Evolutionary conservation across 2,329 filamentous ascomycete genomes (phyloP).

Genomic region (Epichloe uncinata): DNA sequence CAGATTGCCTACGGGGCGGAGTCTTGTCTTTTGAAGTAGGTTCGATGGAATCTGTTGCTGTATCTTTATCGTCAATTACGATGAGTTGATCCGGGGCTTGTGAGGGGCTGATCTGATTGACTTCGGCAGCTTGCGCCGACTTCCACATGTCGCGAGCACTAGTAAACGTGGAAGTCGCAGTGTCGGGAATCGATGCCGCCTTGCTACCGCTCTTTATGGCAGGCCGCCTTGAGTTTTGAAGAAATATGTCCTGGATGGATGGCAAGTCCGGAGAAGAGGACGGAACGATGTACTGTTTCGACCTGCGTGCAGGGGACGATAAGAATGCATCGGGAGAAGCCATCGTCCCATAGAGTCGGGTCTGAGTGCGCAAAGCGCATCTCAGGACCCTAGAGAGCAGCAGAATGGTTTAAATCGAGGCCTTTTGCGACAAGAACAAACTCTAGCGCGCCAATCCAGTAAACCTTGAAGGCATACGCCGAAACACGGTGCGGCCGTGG

Average conservation of each 20-base stretch:
- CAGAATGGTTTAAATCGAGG: constrained; percentile 13
- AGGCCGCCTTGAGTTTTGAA: constrained; percentile 20
- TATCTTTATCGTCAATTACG: constrained; percentile 2
- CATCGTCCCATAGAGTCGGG: constrained; percentile 16
- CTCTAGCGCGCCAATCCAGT: background rate
- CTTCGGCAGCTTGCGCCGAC: constrained; percentile 15
- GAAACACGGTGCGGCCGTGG: background rate
- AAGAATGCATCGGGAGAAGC: constrained; percentile 19
- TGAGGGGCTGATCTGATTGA: constrained; percentile 1
- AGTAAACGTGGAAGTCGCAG: constrained; percentile 25
- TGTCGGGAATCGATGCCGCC: constrained; percentile 22
- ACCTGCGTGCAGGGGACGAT: constrained; percentile 17
- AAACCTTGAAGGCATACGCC: background rate
- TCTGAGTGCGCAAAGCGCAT: constrained; percentile 35
- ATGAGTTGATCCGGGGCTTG: background rate
- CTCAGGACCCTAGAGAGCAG: constrained; percentile 17
- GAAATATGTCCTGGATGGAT: constrained; percentile 34
- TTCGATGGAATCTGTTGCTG: constrained; percentile 1
- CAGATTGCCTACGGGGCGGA: background rate
- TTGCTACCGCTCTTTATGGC: constrained; percentile 23
- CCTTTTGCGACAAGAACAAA: background rate
- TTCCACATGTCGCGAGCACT: constrained; percentile 27
- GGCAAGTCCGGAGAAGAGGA: constrained; percentile 46
- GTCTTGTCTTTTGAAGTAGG: background rate
- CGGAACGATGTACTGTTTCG: constrained; percentile 17